Evolutionary conservation across 2,329 filamentous ascomycete genomes (phyloP).

Genomic region (Lojkania enalia): DNA sequence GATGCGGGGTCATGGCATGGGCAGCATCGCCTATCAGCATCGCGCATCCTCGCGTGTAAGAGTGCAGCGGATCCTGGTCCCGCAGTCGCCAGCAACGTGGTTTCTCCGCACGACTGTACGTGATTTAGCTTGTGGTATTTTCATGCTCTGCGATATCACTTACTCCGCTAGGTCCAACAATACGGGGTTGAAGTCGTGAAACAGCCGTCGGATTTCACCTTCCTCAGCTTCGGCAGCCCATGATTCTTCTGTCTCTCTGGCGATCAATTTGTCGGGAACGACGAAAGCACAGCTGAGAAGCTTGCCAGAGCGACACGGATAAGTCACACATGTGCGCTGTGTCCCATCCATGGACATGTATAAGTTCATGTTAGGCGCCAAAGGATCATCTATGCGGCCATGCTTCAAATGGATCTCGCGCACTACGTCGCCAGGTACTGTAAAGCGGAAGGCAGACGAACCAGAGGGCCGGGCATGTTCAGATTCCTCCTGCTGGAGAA

Average conservation of each 20-base stretch:
- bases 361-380: constrained; percentile 7
- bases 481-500: constrained; percentile 11
- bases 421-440: constrained; percentile 4
- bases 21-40: constrained; percentile 60
- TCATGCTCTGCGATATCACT: background rate
- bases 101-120: constrained; percentile 7
- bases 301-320: constrained; percentile 9
- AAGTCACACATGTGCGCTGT: constrained; percentile 7
- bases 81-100: constrained; percentile 9
- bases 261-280: constrained; percentile 9
- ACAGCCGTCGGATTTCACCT: constrained; percentile 27
- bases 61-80: constrained; percentile 7
- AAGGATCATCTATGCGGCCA: constrained; percentile 8
- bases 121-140: background rate
- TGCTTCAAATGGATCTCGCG: constrained; percentile 7
- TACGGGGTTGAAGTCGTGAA: constrained; percentile 43
- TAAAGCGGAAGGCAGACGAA: constrained; percentile 8
- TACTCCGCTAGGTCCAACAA: constrained; percentile 1
- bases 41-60: constrained; percentile 43
- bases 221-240: constrained; percentile 47
- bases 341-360: constrained; percentile 8
- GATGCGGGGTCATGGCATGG: constrained; percentile 57
- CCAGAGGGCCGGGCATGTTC: constrained; percentile 8
- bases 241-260: constrained; percentile 22
- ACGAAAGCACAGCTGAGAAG: constrained; percentile 8